phyloP scores from a whole-genome alignment of 2,329 filamentous ascomycete species.

The Cordyceps farinosa region DNA sequence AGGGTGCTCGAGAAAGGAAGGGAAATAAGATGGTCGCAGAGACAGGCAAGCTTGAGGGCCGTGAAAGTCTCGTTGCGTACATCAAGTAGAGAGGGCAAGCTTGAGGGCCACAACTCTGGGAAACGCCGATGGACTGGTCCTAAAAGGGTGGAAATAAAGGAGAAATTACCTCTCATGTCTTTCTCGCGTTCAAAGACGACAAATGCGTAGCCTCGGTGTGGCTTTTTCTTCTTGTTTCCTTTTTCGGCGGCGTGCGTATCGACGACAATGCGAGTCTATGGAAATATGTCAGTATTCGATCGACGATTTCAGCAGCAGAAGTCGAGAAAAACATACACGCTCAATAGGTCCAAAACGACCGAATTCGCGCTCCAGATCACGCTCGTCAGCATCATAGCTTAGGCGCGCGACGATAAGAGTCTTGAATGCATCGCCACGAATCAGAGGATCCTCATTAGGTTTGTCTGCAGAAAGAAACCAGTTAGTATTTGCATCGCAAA shows the following conservation, averaged over 20 bases:
- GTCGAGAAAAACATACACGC: conserved; percentile 57
- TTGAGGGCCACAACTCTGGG: conserved; percentile 42
- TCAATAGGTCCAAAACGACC: conserved; percentile 91
- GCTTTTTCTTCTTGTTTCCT: conserved; percentile 74
- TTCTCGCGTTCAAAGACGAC: conserved; percentile 96
- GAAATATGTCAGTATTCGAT: not conserved
- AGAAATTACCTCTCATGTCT: conserved; percentile 91
- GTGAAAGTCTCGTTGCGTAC: conserved; percentile 43
- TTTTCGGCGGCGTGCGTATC: conserved; percentile 68
- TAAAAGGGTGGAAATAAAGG: conserved; percentile 36
- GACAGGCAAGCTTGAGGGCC: conserved; percentile 59
- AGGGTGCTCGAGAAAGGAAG: conserved; percentile 13
- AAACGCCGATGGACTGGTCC: conserved; percentile 26
- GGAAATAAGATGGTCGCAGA: conserved; percentile 32
- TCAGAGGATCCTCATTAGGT: conserved; percentile 78
- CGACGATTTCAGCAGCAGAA: not conserved
- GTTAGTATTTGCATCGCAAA: conserved; percentile 21
- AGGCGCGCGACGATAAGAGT: conserved; percentile 90
- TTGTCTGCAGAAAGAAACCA: conserved; percentile 56
- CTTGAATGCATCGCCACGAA: conserved; percentile 90
- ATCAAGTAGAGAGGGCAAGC: conserved; percentile 36
- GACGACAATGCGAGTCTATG: conserved; percentile 79
- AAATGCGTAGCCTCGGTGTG: conserved; percentile 89
- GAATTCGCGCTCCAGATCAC: conserved; percentile 91
- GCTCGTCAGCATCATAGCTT: conserved; percentile 82